These are phyloP conservation scores for Phytophthora crassamura DNA, from an alignment of 352 stramenopile genomes.

Conservation along the genomic window DNA sequence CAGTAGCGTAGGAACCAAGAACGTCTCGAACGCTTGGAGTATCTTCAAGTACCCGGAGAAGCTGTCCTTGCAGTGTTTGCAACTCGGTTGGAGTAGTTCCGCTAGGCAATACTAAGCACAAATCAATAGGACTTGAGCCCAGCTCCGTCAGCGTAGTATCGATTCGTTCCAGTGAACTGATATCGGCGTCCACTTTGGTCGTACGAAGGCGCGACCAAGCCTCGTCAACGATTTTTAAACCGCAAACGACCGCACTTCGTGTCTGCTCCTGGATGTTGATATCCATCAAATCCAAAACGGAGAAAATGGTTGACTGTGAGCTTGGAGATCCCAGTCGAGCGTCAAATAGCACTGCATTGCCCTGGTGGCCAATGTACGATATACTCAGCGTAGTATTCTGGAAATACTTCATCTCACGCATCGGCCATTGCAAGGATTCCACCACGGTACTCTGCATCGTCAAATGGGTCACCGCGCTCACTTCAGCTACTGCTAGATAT, in stretches of 20 bases:
- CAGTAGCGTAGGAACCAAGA: slow-evolving; percentile 13
- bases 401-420: slow-evolving; percentile 16
- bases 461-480: slow-evolving; percentile 26
- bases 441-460: slow-evolving; percentile 35
- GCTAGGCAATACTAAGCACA: slow-evolving; percentile 33
- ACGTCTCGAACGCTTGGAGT: slow-evolving; percentile 10
- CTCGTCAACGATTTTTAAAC: slow-evolving; percentile 21
- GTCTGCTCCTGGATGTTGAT: slow-evolving; percentile 37
- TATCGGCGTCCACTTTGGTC: not conserved
- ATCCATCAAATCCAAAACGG: slow-evolving; percentile 28
- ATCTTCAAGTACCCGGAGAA: slow-evolving; percentile 15
- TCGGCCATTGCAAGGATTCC: slow-evolving; percentile 25
- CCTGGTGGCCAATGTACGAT: slow-evolving; percentile 4
- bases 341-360: slow-evolving; percentile 7
- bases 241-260: slow-evolving; percentile 19
- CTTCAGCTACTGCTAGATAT: slow-evolving; percentile 7
- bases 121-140: slow-evolving; percentile 31
- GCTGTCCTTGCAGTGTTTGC: slow-evolving; percentile 13
- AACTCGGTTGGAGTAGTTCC: slow-evolving; percentile 5
- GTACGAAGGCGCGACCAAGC: slow-evolving; percentile 16
- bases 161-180: slow-evolving; percentile 29
- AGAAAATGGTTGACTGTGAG: slow-evolving; percentile 9
- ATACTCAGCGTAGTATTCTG: slow-evolving; percentile 15
- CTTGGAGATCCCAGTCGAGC: slow-evolving; percentile 3
- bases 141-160: slow-evolving; percentile 48